Conservation (phyloP, 208 protist genomes). For the Leishmania braziliensis region DNA sequence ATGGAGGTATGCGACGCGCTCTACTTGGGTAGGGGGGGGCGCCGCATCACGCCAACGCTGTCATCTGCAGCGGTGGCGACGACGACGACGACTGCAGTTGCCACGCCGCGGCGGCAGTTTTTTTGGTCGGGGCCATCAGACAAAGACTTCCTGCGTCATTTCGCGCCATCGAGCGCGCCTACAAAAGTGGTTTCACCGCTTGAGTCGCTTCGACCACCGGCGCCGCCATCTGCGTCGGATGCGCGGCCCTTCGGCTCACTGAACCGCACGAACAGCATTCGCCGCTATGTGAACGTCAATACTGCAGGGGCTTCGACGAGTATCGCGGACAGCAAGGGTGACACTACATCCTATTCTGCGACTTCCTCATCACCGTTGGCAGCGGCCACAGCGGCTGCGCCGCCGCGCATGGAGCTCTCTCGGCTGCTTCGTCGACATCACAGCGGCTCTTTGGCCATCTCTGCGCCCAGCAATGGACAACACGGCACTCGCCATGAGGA, state of each 20-base stretch:
- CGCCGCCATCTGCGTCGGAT: constrained; percentile 55
- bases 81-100: not conserved
- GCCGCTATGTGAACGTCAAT: constrained; percentile 51
- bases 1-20: not conserved
- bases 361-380: not conserved
- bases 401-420: constrained; percentile 24
- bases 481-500: not conserved
- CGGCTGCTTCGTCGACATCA: constrained; percentile 13
- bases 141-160: constrained; percentile 13
- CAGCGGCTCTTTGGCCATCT: not conserved
- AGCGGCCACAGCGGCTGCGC: not conserved
- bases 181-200: constrained; percentile 38
- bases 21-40: not conserved
- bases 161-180: constrained; percentile 1
- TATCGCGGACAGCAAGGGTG: not conserved
- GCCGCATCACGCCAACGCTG: not conserved
- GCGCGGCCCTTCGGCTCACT: constrained; percentile 62
- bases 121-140: constrained; percentile 16
- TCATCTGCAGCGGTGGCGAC: not conserved
- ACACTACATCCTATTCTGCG: not conserved
- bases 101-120: constrained; percentile 1
- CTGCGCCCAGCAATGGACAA: not conserved
- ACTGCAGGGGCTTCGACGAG: not conserved
- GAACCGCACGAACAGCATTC: constrained; percentile 35
- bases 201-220: constrained; percentile 36